Evolutionary conservation across 2,329 filamentous ascomycete species (phyloP).

Genomic region (Nannizziopsis arthrosporioides): DNA sequence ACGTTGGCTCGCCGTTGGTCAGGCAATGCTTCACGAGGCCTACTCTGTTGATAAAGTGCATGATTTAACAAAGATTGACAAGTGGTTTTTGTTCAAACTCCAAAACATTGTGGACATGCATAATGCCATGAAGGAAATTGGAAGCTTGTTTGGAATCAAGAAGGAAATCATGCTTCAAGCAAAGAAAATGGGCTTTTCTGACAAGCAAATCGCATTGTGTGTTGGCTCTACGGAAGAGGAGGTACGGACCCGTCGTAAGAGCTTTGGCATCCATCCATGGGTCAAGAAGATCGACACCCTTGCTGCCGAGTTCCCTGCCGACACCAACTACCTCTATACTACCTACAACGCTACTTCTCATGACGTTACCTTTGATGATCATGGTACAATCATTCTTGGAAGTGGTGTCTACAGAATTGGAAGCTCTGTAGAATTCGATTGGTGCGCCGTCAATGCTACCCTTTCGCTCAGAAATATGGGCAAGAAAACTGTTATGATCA

Average conservation of each 20-base stretch:
- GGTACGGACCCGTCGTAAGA: constrained; percentile 71
- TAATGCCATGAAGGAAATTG: constrained; percentile 70
- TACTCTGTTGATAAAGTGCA: constrained; percentile 88
- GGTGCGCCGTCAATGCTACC: constrained; percentile 89
- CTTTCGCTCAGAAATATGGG: constrained; percentile 72
- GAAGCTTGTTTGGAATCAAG: constrained; percentile 71
- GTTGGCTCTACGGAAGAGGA: constrained; percentile 80
- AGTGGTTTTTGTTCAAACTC: constrained; percentile 98
- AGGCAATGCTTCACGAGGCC: constrained; percentile 94
- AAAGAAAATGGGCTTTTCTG: constrained; percentile 96
- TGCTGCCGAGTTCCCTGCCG: constrained; percentile 87
- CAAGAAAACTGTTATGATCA: constrained; percentile 97
- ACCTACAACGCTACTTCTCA: constrained; percentile 94
- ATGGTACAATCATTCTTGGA: constrained; percentile 78
- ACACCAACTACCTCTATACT: constrained; percentile 93
- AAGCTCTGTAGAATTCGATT: constrained; percentile 96
- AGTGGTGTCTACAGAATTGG: constrained; percentile 96
- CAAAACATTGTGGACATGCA: constrained; percentile 93
- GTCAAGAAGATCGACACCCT: constrained; percentile 98
- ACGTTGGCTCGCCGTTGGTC: constrained; percentile 91
- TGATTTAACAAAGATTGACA: constrained; percentile 95
- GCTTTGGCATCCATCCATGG: constrained; percentile 83
- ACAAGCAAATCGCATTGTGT: constrained; percentile 81
- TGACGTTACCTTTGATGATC: constrained; percentile 87
- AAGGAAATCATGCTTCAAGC: constrained; percentile 80